phyloP scores from a whole-genome alignment of 495 filamentous ascomycete genomes.

The Penicillium coffeae region DNA sequence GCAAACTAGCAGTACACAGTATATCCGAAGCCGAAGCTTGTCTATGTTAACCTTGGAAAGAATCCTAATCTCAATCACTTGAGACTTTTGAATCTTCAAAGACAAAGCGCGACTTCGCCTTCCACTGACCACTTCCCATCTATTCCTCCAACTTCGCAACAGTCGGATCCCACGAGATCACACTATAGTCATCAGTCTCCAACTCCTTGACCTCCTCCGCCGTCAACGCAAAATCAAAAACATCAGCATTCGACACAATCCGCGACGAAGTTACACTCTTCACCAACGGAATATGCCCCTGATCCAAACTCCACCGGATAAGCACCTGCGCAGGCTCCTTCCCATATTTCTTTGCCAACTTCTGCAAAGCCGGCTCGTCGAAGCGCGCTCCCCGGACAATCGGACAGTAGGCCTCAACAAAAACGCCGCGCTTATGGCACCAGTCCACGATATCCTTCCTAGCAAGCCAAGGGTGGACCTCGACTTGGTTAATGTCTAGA shows the following conservation, averaged over 20 bases:
- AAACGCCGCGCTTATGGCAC: conserved; percentile 53
- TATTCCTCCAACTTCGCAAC: conserved; percentile 11
- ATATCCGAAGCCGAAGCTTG: too few relatives aligned
- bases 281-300: conserved; percentile 61
- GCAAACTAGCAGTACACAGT: too few relatives aligned
- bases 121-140: not conserved
- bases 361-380: conserved; percentile 45
- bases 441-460: conserved; percentile 51
- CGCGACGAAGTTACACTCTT: conserved; percentile 67
- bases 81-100: too few relatives aligned
- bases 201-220: conserved; percentile 60
- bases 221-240: conserved; percentile 69
- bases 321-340: conserved; percentile 61
- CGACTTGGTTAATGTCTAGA: conserved; percentile 63
- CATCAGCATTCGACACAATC: conserved; percentile 62
- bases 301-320: conserved; percentile 57
- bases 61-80: too few relatives aligned
- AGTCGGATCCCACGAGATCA: conserved; percentile 54
- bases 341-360: conserved; percentile 52
- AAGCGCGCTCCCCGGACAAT: conserved; percentile 56
- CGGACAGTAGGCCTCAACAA: conserved; percentile 63
- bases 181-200: conserved; percentile 51
- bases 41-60: too few relatives aligned
- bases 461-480: conserved; percentile 68
- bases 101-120: too few relatives aligned